Evolutionary conservation across 2,329 filamentous ascomycete genomes (phyloP), one percentile per base, ranked within the genome.

Genomic region (Penicillium sp.): DNA sequence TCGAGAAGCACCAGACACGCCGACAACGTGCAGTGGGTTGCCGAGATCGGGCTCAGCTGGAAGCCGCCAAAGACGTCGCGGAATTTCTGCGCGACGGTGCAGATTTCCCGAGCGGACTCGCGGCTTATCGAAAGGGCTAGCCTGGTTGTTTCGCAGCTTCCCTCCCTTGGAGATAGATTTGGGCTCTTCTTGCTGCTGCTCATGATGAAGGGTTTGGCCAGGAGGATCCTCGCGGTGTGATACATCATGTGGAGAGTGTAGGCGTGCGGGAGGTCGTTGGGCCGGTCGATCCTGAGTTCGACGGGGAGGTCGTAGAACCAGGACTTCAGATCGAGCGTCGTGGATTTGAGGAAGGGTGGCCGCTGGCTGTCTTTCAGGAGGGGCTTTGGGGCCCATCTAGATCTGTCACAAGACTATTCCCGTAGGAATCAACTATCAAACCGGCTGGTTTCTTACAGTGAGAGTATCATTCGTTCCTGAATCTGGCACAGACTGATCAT

Each of bases 1-100:
- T 26, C 26, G 26, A 26, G 26, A 26, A 64, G 38, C 1, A 74
- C 69, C 21, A 76, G 47, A 2, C 72, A 71, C 1, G 73, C 74
- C 0, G 73, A 77, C 6, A 78, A 64, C 3, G 69, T 73, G 62
- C 73, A 78, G 56, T 78, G 72, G 1, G 74, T 78, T 0, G 75
- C 71, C 1, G 75, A 72, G 1, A 78, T 69, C 3, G 76, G 75
- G 47, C 75, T 77, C 15, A 60, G 62, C 29, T 66, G 74, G 64
- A 78, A 78, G 38, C 70, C 71, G 31, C 75, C 76, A 57, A 76
- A 78, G 2, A 55, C 63, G 23, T 74, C 67, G 21, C 73, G 68
- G 55, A 77, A 78, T 55, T 73, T 72, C 45, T 76, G 68, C 8
- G 67, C 66, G 17, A 74, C 60, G 15, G 69, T 35, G 44, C 69